Evolutionary conservation across 139 green algal genomes (phyloP).

Genomic region (Tetraselmis chui): DNA sequence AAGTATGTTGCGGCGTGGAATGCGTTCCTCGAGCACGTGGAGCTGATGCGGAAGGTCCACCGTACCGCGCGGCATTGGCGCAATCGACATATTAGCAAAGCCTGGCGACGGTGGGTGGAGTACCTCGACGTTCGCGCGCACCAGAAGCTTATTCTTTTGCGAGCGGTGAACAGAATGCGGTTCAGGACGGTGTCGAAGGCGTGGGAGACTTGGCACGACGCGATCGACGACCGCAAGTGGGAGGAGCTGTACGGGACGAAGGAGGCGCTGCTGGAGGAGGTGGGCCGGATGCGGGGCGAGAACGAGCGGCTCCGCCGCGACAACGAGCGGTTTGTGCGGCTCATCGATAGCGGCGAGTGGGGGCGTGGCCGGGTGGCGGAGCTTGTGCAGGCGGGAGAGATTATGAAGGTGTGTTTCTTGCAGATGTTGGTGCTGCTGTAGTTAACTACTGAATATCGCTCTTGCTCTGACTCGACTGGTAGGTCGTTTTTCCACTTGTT

Average conservation of each 20-base stretch:
- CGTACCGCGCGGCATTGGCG: conserved; percentile 23
- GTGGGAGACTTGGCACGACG: conserved; percentile 36
- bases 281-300: conserved; percentile 49
- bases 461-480: no score
- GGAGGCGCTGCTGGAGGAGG: conserved; percentile 38
- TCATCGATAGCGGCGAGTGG: conserved; percentile 90
- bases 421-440: no score
- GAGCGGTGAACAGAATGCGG: conserved; percentile 17
- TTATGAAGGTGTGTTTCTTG: no score
- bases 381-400: conserved; percentile 35
- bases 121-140: conserved; percentile 30
- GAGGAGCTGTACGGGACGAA: conserved; percentile 30
- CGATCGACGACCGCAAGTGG: conserved; percentile 26
- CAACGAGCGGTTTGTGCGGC: conserved; percentile 74
- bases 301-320: conserved; percentile 71
- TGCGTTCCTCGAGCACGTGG: conserved; percentile 27
- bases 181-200: conserved; percentile 15
- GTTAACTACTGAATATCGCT: no score
- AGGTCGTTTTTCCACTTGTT: no score
- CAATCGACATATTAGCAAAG: background rate
- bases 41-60: conserved; percentile 20
- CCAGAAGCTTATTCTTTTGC: conserved; percentile 28
- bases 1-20: conserved; percentile 28
- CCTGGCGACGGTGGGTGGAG: conserved; percentile 34
- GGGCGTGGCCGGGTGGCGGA: conserved; percentile 51